Percentiles rank a stretch among this genome's conserved stretches.
Evolutionary conservation across 164 flowering plant genomes (phyloP).

Genomic region (Vitis rupestris): DNA sequence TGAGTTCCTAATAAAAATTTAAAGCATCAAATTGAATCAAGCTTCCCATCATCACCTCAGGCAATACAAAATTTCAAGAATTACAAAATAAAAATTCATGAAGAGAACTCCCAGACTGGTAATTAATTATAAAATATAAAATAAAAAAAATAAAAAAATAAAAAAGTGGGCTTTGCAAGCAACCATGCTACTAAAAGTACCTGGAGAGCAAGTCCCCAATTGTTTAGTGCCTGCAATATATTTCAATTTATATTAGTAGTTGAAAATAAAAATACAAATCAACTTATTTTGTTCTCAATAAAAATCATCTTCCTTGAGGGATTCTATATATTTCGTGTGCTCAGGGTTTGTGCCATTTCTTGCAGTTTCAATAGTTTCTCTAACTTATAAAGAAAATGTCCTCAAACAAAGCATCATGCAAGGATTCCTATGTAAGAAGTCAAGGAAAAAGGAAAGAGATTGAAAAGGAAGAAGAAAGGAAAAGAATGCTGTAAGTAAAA

Average conservation of each 20-base stretch:
- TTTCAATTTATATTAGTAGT: background rate
- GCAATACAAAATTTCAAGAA: background rate
- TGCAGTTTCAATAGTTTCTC: too few species aligned
- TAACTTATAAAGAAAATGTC: too few species aligned
- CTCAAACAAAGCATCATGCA: too few species aligned
- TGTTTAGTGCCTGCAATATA: conserved; percentile 84
- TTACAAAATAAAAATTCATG: background rate
- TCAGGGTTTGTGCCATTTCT: too few species aligned
- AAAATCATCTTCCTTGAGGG: background rate
- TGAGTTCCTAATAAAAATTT: conserved; percentile 64
- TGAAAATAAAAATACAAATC: background rate
- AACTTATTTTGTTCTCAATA: background rate
- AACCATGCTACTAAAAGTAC: conserved; percentile 31
- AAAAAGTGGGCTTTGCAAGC: background rate
- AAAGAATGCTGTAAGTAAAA: background rate
- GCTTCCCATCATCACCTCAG: background rate
- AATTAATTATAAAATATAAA: background rate
- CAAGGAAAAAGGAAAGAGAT: background rate
- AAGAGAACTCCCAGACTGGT: background rate
- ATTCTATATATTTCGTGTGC: too few species aligned
- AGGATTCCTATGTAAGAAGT: too few species aligned
- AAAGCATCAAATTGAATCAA: background rate
- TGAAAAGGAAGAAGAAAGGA: background rate
- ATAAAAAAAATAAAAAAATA: background rate
- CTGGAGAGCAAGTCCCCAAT: conserved; percentile 99